Percentiles rank a stretch among this genome's conserved stretches.
Conservation (phyloP, 768 basidiomycete species). For the Amanita fuliginea region DNA sequence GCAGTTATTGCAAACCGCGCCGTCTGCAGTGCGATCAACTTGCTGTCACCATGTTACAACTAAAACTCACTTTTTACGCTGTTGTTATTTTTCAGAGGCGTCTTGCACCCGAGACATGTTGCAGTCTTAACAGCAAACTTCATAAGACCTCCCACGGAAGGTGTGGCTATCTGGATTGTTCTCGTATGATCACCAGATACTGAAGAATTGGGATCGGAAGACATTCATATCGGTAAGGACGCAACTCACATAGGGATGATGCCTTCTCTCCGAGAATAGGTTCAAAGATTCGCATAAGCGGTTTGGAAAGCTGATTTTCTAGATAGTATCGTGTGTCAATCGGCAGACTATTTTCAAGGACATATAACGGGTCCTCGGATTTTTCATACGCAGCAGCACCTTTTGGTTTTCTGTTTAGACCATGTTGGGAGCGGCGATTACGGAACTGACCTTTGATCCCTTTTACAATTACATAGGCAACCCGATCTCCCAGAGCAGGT, state of each 20-base stretch:
- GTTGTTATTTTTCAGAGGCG: slow-evolving; percentile 68
- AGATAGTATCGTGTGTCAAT: slow-evolving; percentile 98
- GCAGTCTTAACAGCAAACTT: slow-evolving; percentile 95
- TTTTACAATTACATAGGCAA: slow-evolving; percentile 51
- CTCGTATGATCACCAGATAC: slow-evolving; percentile 96
- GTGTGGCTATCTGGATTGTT: slow-evolving; percentile 92
- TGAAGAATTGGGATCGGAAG: slow-evolving; percentile 19
- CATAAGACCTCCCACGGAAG: slow-evolving; percentile 94
- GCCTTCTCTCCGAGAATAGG: slow-evolving; percentile 94
- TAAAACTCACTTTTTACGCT: slow-evolving; percentile 47
- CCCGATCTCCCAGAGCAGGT: slow-evolving; percentile 95
- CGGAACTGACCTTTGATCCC: background rate
- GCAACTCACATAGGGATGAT: slow-evolving; percentile 56
- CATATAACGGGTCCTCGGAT: slow-evolving; percentile 95
- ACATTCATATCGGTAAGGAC: slow-evolving; percentile 5
- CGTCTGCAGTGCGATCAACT: slow-evolving; percentile 36
- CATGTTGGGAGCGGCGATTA: background rate
- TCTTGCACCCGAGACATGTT: slow-evolving; percentile 94
- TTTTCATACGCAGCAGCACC: slow-evolving; percentile 98
- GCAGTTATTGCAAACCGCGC: slow-evolving; percentile 94
- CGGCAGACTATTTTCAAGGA: slow-evolving; percentile 94
- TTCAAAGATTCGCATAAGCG: slow-evolving; percentile 95
- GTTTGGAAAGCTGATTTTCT: slow-evolving; percentile 96
- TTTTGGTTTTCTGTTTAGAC: slow-evolving; percentile 15
- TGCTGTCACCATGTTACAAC: background rate